Evolutionary conservation across 495 filamentous ascomycete species (phyloP).

Genomic region (Schizothecium vesticola): DNA sequence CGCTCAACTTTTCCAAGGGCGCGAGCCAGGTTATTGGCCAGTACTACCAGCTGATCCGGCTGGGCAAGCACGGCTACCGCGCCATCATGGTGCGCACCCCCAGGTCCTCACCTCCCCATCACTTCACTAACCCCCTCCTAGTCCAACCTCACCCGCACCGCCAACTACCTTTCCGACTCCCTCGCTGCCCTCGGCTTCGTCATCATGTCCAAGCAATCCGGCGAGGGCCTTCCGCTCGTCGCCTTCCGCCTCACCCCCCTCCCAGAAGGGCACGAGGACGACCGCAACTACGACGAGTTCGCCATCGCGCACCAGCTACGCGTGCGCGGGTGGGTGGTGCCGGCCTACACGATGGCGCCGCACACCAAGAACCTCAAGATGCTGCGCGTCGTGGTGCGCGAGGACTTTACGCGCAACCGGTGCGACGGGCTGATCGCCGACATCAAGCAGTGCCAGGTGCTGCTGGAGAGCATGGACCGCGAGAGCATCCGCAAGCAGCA

Average conservation of each 20-base stretch:
- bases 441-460: conserved; percentile 62
- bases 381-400: conserved; percentile 82
- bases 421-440: conserved; percentile 69
- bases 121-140: background rate
- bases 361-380: conserved; percentile 71
- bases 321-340: conserved; percentile 81
- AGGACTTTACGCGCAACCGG: conserved; percentile 75
- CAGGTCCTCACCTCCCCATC: background rate
- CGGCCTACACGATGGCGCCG: conserved; percentile 93
- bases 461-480: conserved; percentile 68
- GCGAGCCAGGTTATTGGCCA: conserved; percentile 90
- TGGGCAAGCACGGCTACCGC: conserved; percentile 82
- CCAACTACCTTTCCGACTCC: conserved; percentile 69
- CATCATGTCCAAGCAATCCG: conserved; percentile 72
- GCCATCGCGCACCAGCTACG: conserved; percentile 76
- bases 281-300: conserved; percentile 75
- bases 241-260: conserved; percentile 66
- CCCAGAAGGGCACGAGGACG: conserved; percentile 27
- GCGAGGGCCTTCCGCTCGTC: conserved; percentile 76
- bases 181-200: conserved; percentile 71
- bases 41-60: conserved; percentile 91
- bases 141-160: conserved; percentile 71
- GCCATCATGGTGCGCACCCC: conserved; percentile 58
- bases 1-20: conserved; percentile 93
- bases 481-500: conserved; percentile 59